Base-by-base conservation (phyloP, 2,329 filamentous ascomycete genomes). In the Pseudogymnoascus sp. region DNA sequence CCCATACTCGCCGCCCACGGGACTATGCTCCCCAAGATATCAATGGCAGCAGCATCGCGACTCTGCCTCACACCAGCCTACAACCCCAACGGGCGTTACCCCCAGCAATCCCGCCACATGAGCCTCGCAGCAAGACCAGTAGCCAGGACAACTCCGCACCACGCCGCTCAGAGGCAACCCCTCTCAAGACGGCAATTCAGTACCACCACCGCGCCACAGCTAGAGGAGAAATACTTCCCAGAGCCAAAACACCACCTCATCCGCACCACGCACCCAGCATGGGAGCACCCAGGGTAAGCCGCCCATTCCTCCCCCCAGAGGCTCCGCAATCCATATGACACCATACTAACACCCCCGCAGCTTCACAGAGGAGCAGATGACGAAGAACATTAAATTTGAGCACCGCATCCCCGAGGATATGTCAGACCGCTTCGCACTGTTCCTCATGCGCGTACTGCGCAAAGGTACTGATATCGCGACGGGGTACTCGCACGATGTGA, bases 381-480 rank as follows among this genome's bases (percentile, higher is more conserved):
- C 82, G 22, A 71, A 73, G 20, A 84, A 75, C 18, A 83, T 97
- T 58, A 78, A 79, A 50, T 83, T 93, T 3, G 90, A 87, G 20
- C 93, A 97, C 71, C 87, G 93, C 22, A 74, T 86, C 66, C 84
- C 89, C 1, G 80, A 84, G 68, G 88, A 83, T 11, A 79, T 84
- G 70, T 88, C 91, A 4, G 94, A 99, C 72, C 86, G 84, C 76
- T 75, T 88, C 3, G 94, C 94, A 2, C 86, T 94, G 70, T 81
- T 83, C 62, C 84, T 90, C 65, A 87, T 97, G 57, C 84, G 89
- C 6, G 66, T 91, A 20, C 81, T 91, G 38, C 82, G 93, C 58
- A 93, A 84, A 80, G 85, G 85, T 8, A 90, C 95, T 75, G 93
- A 97, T 71, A 75, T 87, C 35, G 89, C 81, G 14, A 96, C 92